Conservation (phyloP, 208 protist genomes). For the Spironucleus salmonicida region DNA sequence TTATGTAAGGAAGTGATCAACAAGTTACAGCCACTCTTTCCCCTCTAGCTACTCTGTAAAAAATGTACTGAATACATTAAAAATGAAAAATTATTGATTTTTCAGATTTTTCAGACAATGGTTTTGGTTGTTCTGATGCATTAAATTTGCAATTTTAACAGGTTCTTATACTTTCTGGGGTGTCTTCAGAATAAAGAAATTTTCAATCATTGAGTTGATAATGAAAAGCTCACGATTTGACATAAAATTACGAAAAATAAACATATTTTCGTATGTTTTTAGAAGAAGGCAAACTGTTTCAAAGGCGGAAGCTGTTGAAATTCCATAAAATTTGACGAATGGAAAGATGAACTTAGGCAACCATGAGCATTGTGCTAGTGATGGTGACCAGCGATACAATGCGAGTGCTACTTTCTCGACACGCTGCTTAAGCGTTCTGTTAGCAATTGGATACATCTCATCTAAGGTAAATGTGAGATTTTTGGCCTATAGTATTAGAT, state of each 20-base stretch:
- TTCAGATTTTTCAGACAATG: background rate
- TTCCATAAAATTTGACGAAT: slow-evolving; percentile 16
- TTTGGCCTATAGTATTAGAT: no score
- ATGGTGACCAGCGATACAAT: slow-evolving; percentile 5
- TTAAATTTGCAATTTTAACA: background rate
- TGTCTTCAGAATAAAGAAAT: background rate
- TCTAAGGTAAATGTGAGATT: background rate
- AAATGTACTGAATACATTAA: background rate
- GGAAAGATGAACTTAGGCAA: slow-evolving; percentile 17
- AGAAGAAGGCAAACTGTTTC: background rate
- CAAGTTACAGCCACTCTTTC: slow-evolving; percentile 11
- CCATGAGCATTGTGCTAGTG: background rate
- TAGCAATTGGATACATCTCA: background rate
- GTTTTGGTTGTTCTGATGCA: background rate
- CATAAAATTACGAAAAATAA: background rate
- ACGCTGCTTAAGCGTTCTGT: background rate
- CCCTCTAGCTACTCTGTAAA: slow-evolving; percentile 18
- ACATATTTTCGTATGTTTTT: background rate
- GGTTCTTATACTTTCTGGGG: background rate
- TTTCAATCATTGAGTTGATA: background rate
- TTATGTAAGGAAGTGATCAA: background rate
- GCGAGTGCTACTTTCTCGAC: background rate
- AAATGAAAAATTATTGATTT: background rate
- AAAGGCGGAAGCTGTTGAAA: background rate
- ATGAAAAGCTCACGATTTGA: slow-evolving; percentile 14